These are phyloP conservation scores for Trichothecium sympodiale DNA, from an alignment of 2,329 filamentous ascomycete genomes.

Conservation along the genomic window DNA sequence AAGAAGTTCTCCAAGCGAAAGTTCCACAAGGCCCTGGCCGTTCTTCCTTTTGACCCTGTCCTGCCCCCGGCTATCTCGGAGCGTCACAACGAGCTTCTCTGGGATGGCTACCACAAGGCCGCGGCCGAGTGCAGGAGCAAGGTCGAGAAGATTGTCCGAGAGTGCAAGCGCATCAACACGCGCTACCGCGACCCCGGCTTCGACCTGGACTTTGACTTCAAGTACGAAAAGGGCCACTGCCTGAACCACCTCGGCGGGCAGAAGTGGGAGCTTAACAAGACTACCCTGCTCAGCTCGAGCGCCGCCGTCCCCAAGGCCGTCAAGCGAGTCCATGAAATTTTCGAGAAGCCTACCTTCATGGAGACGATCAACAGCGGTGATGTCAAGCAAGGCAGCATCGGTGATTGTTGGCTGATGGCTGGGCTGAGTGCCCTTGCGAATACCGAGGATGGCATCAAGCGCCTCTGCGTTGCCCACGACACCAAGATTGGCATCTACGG, in stretches of 20 bases:
- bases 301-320: slow-evolving; percentile 58
- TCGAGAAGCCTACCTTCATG: slow-evolving; percentile 61
- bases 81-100: slow-evolving; percentile 48
- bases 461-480: slow-evolving; percentile 66
- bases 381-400: slow-evolving; percentile 65
- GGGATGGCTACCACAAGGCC: slow-evolving; percentile 51
- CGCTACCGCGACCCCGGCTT: slow-evolving; percentile 62
- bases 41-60: slow-evolving; percentile 54
- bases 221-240: slow-evolving; percentile 47
- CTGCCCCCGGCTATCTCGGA: slow-evolving; percentile 36
- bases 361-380: slow-evolving; percentile 57
- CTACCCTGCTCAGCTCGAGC: slow-evolving; percentile 32
- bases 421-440: slow-evolving; percentile 68
- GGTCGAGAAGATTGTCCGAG: slow-evolving; percentile 49
- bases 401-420: slow-evolving; percentile 79
- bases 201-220: slow-evolving; percentile 56
- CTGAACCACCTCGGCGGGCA: slow-evolving; percentile 40
- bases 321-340: slow-evolving; percentile 65
- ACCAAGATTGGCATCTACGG: slow-evolving; percentile 72
- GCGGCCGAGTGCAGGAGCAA: slow-evolving; percentile 52
- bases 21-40: slow-evolving; percentile 53
- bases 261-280: slow-evolving; percentile 39
- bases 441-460: slow-evolving; percentile 57
- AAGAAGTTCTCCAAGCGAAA: slow-evolving; percentile 44
- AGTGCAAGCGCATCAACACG: slow-evolving; percentile 65